Percentiles rank a stretch among this genome's conserved stretches.
Conservation (phyloP, 352 stramenopile species). For the Phytophthora pisi region DNA sequence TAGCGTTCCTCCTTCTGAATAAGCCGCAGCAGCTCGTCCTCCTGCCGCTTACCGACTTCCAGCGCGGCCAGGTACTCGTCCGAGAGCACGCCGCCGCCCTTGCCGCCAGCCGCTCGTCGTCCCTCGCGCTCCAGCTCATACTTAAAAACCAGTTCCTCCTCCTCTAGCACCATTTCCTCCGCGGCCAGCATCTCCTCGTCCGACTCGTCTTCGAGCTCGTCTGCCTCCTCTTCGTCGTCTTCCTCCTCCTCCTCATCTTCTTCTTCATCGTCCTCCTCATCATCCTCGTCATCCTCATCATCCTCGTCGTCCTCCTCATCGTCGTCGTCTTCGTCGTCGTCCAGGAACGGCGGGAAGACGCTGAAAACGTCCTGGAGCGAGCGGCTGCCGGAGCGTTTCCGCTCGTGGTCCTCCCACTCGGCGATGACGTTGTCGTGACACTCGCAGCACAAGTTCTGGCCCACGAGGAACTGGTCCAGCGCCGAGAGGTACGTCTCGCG, state of each 20-base stretch:
- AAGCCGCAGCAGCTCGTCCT: constrained; percentile 74
- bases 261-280: constrained; percentile 47
- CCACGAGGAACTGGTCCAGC: constrained; percentile 78
- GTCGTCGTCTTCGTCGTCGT: constrained; percentile 65
- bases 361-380: constrained; percentile 80
- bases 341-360: constrained; percentile 76
- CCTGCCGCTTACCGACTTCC: constrained; percentile 67
- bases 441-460: constrained; percentile 81
- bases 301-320: constrained; percentile 55
- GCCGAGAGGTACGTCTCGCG: constrained; percentile 72
- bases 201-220: constrained; percentile 45
- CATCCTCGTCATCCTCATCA: constrained; percentile 60
- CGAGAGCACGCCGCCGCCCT: constrained; percentile 45
- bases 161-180: constrained; percentile 54
- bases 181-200: constrained; percentile 47
- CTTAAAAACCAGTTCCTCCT: constrained; percentile 75
- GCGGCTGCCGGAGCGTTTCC: constrained; percentile 63
- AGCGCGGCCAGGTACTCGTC: constrained; percentile 71
- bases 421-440: constrained; percentile 85
- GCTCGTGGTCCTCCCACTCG: constrained; percentile 83
- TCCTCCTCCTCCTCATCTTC: constrained; percentile 57
- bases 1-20: constrained; percentile 83
- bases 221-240: constrained; percentile 51
- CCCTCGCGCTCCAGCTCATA: constrained; percentile 70
- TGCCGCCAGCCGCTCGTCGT: constrained; percentile 22